Conservation (phyloP, 2,329 filamentous ascomycete species). For the Calonectria leucothoes region DNA sequence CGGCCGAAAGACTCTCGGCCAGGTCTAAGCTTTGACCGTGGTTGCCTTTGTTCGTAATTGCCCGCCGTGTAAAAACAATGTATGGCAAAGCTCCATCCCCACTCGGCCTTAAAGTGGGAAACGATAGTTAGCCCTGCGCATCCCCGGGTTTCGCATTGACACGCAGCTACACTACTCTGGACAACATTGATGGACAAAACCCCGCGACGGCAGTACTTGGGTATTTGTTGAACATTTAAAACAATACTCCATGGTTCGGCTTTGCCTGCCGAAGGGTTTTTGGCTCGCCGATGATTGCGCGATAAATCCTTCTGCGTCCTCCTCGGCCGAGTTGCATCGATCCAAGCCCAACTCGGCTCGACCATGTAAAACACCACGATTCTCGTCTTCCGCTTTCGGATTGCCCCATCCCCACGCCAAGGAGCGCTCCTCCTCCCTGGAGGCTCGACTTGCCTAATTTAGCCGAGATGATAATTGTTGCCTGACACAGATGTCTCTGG, state of each 20-base stretch:
- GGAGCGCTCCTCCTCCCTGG: not conserved
- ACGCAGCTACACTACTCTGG: not conserved
- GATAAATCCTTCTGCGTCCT: not conserved
- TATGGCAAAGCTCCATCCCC: not conserved
- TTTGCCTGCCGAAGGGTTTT: not conserved
- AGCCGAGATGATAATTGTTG: slow-evolving; percentile 5
- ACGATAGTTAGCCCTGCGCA: not conserved
- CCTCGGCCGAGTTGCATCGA: slow-evolving; percentile 1
- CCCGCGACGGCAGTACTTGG: not conserved
- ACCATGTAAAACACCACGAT: not conserved
- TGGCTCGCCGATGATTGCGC: not conserved
- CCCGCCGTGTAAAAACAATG: no score
- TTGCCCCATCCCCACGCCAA: not conserved
- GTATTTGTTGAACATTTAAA: not conserved
- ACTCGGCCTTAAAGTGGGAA: not conserved
- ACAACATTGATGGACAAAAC: not conserved
- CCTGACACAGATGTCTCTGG: not conserved
- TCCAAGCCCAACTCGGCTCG: not conserved
- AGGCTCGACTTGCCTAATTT: not conserved
- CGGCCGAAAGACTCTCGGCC: not conserved
- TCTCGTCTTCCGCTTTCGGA: not conserved
- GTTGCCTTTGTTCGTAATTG: not conserved
- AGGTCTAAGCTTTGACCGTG: not conserved
- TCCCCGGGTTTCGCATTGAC: not conserved
- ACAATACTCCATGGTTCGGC: not conserved